These are phyloP conservation scores for Naganishia sp. DNA, from an alignment of 1,284 basidiomycete species.

Conservation along the genomic window DNA sequence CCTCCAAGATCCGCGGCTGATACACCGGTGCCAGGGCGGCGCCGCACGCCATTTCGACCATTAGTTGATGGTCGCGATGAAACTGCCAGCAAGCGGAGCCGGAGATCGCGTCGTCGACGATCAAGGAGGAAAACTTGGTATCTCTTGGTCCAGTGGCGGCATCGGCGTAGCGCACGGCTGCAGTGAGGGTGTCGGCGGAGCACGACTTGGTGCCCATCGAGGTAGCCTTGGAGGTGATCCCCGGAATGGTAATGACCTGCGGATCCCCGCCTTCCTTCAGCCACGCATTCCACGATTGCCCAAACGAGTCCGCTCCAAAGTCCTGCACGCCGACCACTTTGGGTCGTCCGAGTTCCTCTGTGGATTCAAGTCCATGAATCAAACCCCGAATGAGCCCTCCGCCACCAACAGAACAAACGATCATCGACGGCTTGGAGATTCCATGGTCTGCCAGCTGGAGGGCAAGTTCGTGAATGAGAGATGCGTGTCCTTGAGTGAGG, in stretches of 20 bases:
- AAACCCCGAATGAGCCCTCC: slow-evolving; percentile 41
- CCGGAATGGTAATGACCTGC: slow-evolving; percentile 15
- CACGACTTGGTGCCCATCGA: slow-evolving; percentile 39
- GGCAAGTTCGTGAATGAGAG: slow-evolving; percentile 38
- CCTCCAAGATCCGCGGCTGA: slow-evolving; percentile 34
- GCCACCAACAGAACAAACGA: slow-evolving; percentile 39
- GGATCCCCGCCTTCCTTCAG: slow-evolving; percentile 9
- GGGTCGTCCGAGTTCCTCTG: slow-evolving; percentile 37
- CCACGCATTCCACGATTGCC: slow-evolving; percentile 22
- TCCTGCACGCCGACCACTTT: slow-evolving; percentile 37
- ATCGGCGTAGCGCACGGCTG: slow-evolving; percentile 35
- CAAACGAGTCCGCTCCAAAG: slow-evolving; percentile 37
- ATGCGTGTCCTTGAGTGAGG: slow-evolving; percentile 40
- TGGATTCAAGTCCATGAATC: slow-evolving; percentile 15
- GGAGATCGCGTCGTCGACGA: slow-evolving; percentile 38
- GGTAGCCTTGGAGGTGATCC: slow-evolving; percentile 43
- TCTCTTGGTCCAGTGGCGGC: background rate
- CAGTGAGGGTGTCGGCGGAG: slow-evolving; percentile 15
- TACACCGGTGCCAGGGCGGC: slow-evolving; percentile 39
- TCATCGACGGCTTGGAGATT: slow-evolving; percentile 29
- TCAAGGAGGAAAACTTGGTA: slow-evolving; percentile 28
- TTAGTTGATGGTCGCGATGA: slow-evolving; percentile 35
- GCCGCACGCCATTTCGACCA: slow-evolving; percentile 44
- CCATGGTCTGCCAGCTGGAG: slow-evolving; percentile 35
- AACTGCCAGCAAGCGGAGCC: slow-evolving; percentile 37